Evolutionary conservation across 148 eudicot species (phyloP).

Genomic region (Persicaria tinctoria): DNA sequence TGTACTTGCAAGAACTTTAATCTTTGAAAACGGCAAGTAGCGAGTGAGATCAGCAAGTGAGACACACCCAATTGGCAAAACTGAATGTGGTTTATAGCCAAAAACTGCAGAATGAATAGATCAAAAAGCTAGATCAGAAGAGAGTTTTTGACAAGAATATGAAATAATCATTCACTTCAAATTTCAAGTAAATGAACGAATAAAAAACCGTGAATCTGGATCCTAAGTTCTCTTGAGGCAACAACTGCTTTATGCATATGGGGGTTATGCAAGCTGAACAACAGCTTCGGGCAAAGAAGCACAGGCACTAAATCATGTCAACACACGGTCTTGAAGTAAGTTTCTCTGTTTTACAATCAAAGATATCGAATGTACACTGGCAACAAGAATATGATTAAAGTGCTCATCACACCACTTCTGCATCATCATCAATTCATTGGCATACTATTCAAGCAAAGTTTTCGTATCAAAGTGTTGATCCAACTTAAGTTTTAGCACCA

Average conservation of each 20-base stretch:
- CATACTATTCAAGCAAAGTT: conserved; percentile 7
- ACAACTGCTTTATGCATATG: not conserved
- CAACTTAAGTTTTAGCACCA: conserved; percentile 47
- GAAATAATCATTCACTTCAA: not conserved
- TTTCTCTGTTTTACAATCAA: conserved; percentile 56
- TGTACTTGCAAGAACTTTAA: conserved; percentile 77
- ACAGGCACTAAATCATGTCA: no score
- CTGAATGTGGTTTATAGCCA: conserved; percentile 95
- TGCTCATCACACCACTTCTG: conserved; percentile 40
- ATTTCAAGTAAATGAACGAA: not conserved
- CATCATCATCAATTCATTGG: conserved; percentile 35
- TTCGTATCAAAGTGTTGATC: conserved; percentile 8
- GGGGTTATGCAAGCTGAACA: no score
- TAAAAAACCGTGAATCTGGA: not conserved
- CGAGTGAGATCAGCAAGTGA: conserved; percentile 73
- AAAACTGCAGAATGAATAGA: conserved; percentile 44
- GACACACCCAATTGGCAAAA: conserved; percentile 78
- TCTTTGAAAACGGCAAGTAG: conserved; percentile 61
- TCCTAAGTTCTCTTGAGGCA: not conserved
- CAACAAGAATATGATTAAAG: conserved; percentile 47
- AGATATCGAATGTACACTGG: conserved; percentile 26
- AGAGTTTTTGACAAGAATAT: not conserved
- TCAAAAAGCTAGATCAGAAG: not conserved
- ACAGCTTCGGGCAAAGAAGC: no score
- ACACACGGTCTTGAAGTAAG: conserved; percentile 39